These are phyloP conservation scores for Alternaria gaisen DNA, from an alignment of 2,329 filamentous ascomycete genomes.

Conservation along the genomic window DNA sequence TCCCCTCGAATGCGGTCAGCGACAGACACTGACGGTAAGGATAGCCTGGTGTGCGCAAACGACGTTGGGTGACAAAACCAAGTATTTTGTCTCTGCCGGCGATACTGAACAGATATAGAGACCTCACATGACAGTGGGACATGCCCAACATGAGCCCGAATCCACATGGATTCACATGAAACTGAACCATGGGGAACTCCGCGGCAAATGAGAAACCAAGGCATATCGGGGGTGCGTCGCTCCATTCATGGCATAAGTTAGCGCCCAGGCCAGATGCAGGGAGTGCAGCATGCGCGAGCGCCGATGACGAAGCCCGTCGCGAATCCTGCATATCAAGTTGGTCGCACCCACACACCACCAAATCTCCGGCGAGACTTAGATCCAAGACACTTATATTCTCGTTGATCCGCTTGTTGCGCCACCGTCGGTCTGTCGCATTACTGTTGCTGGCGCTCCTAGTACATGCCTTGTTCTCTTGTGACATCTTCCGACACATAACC, in stretches of 20 bases:
- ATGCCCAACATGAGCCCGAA: conserved; percentile 32
- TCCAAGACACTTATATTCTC: conserved; percentile 25
- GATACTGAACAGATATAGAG: not conserved
- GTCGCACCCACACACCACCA: conserved; percentile 31
- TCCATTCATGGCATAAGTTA: conserved; percentile 23
- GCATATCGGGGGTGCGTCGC: conserved; percentile 12
- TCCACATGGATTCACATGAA: conserved; percentile 6
- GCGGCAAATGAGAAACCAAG: conserved; percentile 22
- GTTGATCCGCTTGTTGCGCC: conserved; percentile 16
- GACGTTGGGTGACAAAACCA: conserved; percentile 11
- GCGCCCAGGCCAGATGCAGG: conserved; percentile 22
- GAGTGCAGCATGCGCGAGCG: conserved; percentile 18
- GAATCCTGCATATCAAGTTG: conserved; percentile 31
- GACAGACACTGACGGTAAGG: conserved; percentile 26
- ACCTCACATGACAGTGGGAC: not conserved
- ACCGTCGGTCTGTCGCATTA: conserved; percentile 5
- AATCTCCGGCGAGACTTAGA: conserved; percentile 11
- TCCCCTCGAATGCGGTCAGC: conserved; percentile 22
- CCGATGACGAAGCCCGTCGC: conserved; percentile 41
- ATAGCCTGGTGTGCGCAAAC: conserved; percentile 22
- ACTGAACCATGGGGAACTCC: conserved; percentile 4
- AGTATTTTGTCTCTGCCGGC: not conserved
- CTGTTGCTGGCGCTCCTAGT: conserved; percentile 7
- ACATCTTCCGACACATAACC: conserved; percentile 16
- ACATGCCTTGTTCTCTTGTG: conserved; percentile 4